These are phyloP conservation scores for Cryptosporidium parvum DNA, from an alignment of 169 alveolate species.

Conservation along the genomic window DNA sequence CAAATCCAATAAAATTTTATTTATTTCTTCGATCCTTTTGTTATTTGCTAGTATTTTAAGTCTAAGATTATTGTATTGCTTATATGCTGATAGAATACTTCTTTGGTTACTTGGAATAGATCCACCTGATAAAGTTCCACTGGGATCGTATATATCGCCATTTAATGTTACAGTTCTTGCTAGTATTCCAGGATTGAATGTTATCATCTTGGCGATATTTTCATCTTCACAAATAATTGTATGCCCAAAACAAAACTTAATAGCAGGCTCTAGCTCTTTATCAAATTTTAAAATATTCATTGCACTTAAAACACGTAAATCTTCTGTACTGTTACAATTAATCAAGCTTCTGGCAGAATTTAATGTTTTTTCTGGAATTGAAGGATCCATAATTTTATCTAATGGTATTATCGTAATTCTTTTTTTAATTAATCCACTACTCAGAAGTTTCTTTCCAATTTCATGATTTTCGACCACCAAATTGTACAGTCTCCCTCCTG, in stretches of 20 bases:
- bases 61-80: constrained; percentile 42
- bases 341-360: constrained; percentile 77
- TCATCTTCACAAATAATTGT: constrained; percentile 85
- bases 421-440: constrained; percentile 60
- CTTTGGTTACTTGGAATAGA: constrained; percentile 11
- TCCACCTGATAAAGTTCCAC: constrained; percentile 85
- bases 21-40: constrained; percentile 67
- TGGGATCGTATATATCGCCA: constrained; percentile 85
- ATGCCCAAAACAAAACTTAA: constrained; percentile 85
- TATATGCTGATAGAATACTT: constrained; percentile 40
- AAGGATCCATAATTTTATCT: constrained; percentile 56
- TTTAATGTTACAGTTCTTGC: constrained; percentile 82
- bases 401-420: constrained; percentile 62
- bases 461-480: constrained; percentile 71
- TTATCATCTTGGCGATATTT: constrained; percentile 82
- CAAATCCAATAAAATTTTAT: not conserved
- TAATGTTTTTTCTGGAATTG: constrained; percentile 71
- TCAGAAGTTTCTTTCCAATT: constrained; percentile 62
- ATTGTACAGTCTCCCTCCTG: constrained; percentile 82
- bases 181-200: constrained; percentile 77
- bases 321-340: constrained; percentile 78
- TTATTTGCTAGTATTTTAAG: constrained; percentile 33
- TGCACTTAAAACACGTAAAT: constrained; percentile 76
- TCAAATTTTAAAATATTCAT: constrained; percentile 81
- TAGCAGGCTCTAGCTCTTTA: constrained; percentile 81